phyloP scores from a whole-genome alignment of 805 yeast genomes.

The Priceomyces carsonii region DNA sequence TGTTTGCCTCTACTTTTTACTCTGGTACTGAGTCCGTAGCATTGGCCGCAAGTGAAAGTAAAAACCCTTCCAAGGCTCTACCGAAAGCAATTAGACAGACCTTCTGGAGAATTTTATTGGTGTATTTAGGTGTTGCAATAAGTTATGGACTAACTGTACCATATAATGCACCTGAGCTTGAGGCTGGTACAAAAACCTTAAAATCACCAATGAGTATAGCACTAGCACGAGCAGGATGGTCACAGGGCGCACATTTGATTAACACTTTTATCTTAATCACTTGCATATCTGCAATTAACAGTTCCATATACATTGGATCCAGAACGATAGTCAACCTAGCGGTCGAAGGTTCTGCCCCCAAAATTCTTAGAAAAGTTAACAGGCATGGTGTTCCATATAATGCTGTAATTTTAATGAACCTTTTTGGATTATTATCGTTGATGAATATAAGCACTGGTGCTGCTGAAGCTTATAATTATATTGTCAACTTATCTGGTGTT shows the following conservation, averaged over 20 bases:
- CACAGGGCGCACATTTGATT: slow-evolving; percentile 49
- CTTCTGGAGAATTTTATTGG: slow-evolving; percentile 52
- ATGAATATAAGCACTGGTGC: slow-evolving; percentile 60
- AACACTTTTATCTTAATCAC: slow-evolving; percentile 65
- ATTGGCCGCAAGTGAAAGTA: slow-evolving; percentile 60
- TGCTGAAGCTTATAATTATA: slow-evolving; percentile 51
- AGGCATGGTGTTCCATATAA: slow-evolving; percentile 64
- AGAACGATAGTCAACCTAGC: slow-evolving; percentile 68
- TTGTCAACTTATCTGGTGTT: slow-evolving; percentile 57
- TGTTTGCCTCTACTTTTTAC: slow-evolving; percentile 60
- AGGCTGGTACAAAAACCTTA: slow-evolving; percentile 36
- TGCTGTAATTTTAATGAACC: slow-evolving; percentile 55
- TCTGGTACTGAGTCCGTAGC: slow-evolving; percentile 61
- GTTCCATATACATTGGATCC: slow-evolving; percentile 68
- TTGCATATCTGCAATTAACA: slow-evolving; percentile 68
- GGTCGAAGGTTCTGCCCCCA: slow-evolving; percentile 60
- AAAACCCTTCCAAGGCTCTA: slow-evolving; percentile 57
- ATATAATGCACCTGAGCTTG: slow-evolving; percentile 22
- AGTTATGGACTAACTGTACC: slow-evolving; percentile 51
- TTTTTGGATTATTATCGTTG: slow-evolving; percentile 56
- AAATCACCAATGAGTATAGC: slow-evolving; percentile 34
- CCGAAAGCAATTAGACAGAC: slow-evolving; percentile 61
- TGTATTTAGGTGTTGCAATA: slow-evolving; percentile 55
- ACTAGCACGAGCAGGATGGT: slow-evolving; percentile 42
- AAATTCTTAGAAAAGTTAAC: slow-evolving; percentile 50